Conservation (phyloP, 805 yeast species). For the Candida sithepensis region DNA sequence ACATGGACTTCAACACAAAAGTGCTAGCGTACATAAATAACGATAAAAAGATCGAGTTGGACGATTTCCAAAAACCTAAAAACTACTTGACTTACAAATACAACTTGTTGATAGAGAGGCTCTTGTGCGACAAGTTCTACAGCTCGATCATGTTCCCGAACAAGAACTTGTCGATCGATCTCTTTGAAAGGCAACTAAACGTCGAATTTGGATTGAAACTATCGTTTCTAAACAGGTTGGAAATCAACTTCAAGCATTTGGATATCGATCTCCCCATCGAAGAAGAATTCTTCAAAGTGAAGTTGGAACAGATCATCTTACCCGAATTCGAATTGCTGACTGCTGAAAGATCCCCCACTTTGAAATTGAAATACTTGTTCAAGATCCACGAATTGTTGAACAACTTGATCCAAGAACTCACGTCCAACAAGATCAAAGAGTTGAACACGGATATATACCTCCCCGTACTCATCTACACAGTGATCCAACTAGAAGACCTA, state of each 20-base stretch:
- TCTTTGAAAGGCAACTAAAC: conserved; percentile 26
- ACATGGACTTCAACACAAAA: conserved; percentile 24
- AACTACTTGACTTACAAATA: conserved; percentile 20
- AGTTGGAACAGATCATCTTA: conserved; percentile 21
- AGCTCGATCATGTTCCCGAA: conserved; percentile 31
- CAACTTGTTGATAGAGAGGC: conserved; percentile 29
- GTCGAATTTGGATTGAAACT: conserved; percentile 26
- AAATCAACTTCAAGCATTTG: conserved; percentile 23
- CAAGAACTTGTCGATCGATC: conserved; percentile 28
- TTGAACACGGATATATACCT: conserved; percentile 33
- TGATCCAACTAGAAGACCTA: conserved; percentile 29
- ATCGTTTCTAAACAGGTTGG: conserved; percentile 21
- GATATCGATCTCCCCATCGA: conserved; percentile 31
- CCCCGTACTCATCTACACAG: conserved; percentile 32
- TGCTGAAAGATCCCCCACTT: conserved; percentile 33
- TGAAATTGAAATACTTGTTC: conserved; percentile 29
- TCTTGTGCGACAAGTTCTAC: conserved; percentile 33
- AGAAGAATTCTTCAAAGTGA: conserved; percentile 17
- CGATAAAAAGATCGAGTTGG: conserved; percentile 20
- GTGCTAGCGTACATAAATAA: conserved; percentile 17
- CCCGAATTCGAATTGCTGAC: conserved; percentile 31
- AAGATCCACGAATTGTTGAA: conserved; percentile 29
- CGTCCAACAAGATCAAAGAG: conserved; percentile 8
- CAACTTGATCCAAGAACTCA: conserved; percentile 20
- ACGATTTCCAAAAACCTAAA: conserved; percentile 17